Percentiles rank a stretch among this genome's conserved stretches.
These are phyloP conservation scores for Clitopilus hobsonii DNA, from an alignment of 768 basidiomycete species.

Conservation along the genomic window DNA sequence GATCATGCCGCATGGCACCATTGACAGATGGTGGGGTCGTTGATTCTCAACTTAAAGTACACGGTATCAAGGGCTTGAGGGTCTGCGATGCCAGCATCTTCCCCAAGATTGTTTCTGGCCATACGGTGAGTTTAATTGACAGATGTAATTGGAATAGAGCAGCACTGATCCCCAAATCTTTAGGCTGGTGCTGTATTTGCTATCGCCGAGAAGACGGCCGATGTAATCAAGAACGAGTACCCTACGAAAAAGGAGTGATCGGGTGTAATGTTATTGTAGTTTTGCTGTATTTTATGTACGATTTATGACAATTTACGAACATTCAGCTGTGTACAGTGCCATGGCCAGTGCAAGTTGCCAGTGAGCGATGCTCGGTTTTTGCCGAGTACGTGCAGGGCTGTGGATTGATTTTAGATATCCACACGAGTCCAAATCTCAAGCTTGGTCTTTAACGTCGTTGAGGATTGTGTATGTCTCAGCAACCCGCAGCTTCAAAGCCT, in stretches of 20 bases:
- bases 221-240: conserved; percentile 23
- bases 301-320: neutral
- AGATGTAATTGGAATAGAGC: neutral
- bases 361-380: conserved; percentile 10
- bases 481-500: conserved; percentile 79
- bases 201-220: conserved; percentile 26
- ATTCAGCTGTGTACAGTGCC: too few relatives aligned
- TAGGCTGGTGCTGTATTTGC: conserved; percentile 27
- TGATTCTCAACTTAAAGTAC: conserved; percentile 30
- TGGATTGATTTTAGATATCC: conserved; percentile 3
- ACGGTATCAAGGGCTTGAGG: conserved; percentile 36
- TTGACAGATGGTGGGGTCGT: conserved; percentile 34
- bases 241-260: neutral
- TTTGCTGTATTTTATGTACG: neutral
- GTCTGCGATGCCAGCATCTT: conserved; percentile 47
- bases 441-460: conserved; percentile 11
- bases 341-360: too few relatives aligned
- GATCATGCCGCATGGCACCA: conserved; percentile 44
- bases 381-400: conserved; percentile 6
- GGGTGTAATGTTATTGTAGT: neutral
- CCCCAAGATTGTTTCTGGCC: conserved; percentile 41
- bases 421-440: neutral
- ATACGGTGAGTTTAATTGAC: conserved; percentile 30
- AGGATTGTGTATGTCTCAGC: conserved; percentile 82
- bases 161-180: conserved; percentile 1